Evolutionary conservation across 2,329 filamentous ascomycete species (phyloP).

Genomic region (Xylaria digitata): DNA sequence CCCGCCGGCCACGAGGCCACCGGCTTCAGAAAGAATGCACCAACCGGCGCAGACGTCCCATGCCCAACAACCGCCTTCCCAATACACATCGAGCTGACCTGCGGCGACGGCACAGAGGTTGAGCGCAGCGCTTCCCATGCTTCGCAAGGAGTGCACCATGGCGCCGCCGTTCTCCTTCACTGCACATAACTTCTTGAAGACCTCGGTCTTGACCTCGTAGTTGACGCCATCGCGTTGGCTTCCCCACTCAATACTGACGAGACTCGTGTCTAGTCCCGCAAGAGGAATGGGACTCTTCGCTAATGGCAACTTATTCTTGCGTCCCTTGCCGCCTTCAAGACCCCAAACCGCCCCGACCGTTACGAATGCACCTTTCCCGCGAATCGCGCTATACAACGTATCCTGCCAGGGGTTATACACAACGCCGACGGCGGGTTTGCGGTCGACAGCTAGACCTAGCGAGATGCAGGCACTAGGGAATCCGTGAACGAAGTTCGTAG

Average conservation of each 20-base stretch:
- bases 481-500: conserved; percentile 82
- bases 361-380: conserved; percentile 73
- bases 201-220: conserved; percentile 74
- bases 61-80: conserved; percentile 86
- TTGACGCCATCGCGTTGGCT: conserved; percentile 74
- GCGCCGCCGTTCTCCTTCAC: conserved; percentile 71
- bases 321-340: conserved; percentile 52
- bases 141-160: conserved; percentile 82
- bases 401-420: conserved; percentile 84
- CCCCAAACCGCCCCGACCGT: conserved; percentile 58
- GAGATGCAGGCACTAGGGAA: conserved; percentile 82
- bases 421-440: conserved; percentile 74
- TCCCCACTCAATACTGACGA: conserved; percentile 81
- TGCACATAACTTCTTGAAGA: conserved; percentile 71
- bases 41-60: conserved; percentile 89
- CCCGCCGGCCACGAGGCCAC: conserved; percentile 76
- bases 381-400: conserved; percentile 75
- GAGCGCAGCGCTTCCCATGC: conserved; percentile 77
- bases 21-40: conserved; percentile 80
- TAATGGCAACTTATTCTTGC: conserved; percentile 58
- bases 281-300: conserved; percentile 65
- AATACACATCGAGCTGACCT: conserved; percentile 78
- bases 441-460: conserved; percentile 75
- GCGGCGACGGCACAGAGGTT: conserved; percentile 79
- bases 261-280: conserved; percentile 67